Percentiles rank a stretch among this genome's conserved stretches.
Evolutionary conservation across 306 rosid species (phyloP).

Genomic region (Betula pendula): DNA sequence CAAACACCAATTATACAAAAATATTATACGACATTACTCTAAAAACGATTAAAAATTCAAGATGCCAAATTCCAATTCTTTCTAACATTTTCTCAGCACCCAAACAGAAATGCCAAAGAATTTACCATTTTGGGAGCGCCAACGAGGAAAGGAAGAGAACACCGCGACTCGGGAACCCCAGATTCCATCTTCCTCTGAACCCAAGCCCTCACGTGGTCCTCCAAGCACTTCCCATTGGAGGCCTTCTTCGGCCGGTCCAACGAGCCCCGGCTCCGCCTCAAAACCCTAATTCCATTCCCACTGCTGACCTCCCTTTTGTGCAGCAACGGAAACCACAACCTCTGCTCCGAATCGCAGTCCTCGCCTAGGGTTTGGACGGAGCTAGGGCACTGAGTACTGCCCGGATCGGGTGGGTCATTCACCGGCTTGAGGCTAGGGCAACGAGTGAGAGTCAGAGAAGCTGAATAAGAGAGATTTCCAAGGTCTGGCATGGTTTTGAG

Average conservation of each 20-base stretch:
- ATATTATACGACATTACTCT: too few relatives aligned
- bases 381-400: constrained; percentile 12
- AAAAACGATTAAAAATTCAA: too few relatives aligned
- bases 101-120: background rate
- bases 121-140: constrained; percentile 65
- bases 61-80: background rate
- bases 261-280: constrained; percentile 42
- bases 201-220: constrained; percentile 55
- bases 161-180: constrained; percentile 33
- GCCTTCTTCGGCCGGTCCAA: constrained; percentile 42
- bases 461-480: constrained; percentile 54
- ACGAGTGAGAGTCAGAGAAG: constrained; percentile 37
- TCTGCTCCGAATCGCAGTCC: constrained; percentile 20
- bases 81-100: background rate
- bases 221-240: constrained; percentile 36
- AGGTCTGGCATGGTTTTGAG: constrained; percentile 63
- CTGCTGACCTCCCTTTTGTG: constrained; percentile 14
- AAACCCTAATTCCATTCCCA: constrained; percentile 41
- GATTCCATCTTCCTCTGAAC: constrained; percentile 33
- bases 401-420: constrained; percentile 36
- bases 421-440: constrained; percentile 37
- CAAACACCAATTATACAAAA: background rate
- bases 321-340: constrained; percentile 13
- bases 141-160: constrained; percentile 66
- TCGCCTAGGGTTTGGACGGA: constrained; percentile 33